phyloP scores from a whole-genome alignment of 345 rosid genomes.

The Isatis tinctoria region DNA sequence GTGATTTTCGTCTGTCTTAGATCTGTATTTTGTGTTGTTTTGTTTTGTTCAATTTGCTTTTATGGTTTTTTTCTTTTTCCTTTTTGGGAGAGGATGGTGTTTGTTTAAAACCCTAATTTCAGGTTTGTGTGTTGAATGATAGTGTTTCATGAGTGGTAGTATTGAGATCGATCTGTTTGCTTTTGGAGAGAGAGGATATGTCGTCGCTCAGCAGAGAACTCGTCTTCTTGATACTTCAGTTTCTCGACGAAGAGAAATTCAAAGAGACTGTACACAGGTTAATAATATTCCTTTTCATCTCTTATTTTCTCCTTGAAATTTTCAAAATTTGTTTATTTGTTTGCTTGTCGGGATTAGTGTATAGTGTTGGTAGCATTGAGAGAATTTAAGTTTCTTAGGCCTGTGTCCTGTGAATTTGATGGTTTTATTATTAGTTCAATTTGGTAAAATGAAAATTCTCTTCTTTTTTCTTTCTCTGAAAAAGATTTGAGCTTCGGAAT shows the following conservation, averaged over 20 bases:
- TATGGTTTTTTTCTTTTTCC: neutral
- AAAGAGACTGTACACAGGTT: constrained; percentile 39
- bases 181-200: constrained; percentile 7
- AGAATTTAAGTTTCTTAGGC: neutral
- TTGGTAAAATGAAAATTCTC: neutral
- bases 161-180: constrained; percentile 19
- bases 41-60: neutral
- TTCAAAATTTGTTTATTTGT: neutral
- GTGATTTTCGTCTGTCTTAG: neutral
- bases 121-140: neutral
- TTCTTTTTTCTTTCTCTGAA: neutral
- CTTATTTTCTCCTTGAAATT: neutral
- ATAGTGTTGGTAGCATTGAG: neutral
- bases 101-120: constrained; percentile 27
- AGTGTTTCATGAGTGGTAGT: constrained; percentile 23
- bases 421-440: neutral
- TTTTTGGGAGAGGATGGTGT: neutral
- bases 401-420: neutral
- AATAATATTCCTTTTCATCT: too few relatives aligned
- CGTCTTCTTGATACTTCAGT: constrained; percentile 37
- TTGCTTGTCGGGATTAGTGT: constrained; percentile 2
- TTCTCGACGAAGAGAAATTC: constrained; percentile 37
- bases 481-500: neutral
- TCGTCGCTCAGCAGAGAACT: constrained; percentile 38
- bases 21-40: too few relatives aligned